Evolutionary conservation across 1,139 yeast genomes (phyloP), one percentile per base, ranked within the genome.

Genomic region (Blastobotrys ciferrii): DNA sequence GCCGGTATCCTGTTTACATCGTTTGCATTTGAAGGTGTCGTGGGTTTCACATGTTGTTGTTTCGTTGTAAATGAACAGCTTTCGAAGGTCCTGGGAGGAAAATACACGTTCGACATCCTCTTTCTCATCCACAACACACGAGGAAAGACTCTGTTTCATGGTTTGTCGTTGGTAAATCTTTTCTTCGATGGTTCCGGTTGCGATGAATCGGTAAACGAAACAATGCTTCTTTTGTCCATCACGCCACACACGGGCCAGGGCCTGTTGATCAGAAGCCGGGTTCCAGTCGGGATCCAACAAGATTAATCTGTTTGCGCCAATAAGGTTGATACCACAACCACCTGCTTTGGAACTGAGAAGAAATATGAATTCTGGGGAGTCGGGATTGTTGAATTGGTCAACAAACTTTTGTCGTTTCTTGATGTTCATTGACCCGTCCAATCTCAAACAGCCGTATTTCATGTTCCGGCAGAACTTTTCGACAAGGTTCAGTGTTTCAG

Each of bases 141-240:
- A 87, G 13, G 96, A 87, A 43, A 92, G 72, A 48, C 95, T 87
- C 70, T 92, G 77, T 62, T 92, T 92, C 87, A 94, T 92, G n/a
- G 95, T 83, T 65, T 92, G 99, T 51, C 98, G 76, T 69, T 92
- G 99, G 68, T 87, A 88, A 28, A 92, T 92, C 69, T 92, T 92
- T 61, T 92, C 98, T 63, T 92, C 98, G 48, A 92, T 92, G 0
- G 97, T 82, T 18, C 98, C 98, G 0, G 98, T 91, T 11, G 95
- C 80, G 52, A 92, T 91, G 58, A 92, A 89, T 58, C 98, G 75
- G 65, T 92, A 92, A 46, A 92, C 94, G 62, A 85, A 92, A 70
- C 98, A 92, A 66, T 87, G 96, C 68, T 92, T 92, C 75, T 87
- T 91, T 63, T 92, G 98, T 0, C 98, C 98, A 70, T 92, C 98